Evolutionary conservation across 139 green algal genomes (phyloP), one percentile per base, ranked within the genome.

Genomic region (Monoraphidium neglectum): DNA sequence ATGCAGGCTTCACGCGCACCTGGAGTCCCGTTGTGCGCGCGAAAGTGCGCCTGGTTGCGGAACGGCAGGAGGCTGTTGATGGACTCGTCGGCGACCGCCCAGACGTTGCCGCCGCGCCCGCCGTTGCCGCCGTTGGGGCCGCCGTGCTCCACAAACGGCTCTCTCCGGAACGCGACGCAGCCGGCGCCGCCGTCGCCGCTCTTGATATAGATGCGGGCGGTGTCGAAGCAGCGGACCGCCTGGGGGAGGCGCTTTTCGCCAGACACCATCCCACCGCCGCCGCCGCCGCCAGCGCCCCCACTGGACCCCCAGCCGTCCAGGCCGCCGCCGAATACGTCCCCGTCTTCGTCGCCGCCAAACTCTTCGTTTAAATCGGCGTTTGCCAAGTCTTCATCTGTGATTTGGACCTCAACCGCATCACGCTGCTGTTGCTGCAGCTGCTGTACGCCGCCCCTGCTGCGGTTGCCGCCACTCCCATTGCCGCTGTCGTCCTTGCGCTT

Each of bases 141-240:
- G n/a, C 93, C 92, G 72, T 94, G 86, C 2, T 97, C 88, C 2
- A 99, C 95, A 65, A 91, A 98, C 84, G 98, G 98, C 85, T 99
- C 96, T 8, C 97, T 79, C 3, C 94, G 84, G 83, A 99, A 99
- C 0, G 97, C 93, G 0, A 99, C 94, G 66, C 94, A 95, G 47
- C 97, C 97, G 32, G 94, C 87, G 47, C 97, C 97, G 4, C 97
- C 97, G 74, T 98, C 87, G 3, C 97, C 97, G 3, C 84, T 87
- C 71, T 96, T 95, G 23, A 98, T 84, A 66, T 88, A 94, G 28
- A 99, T 97, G 64, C 84, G 84, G 0, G 95, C 95, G 0, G 93
- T 98, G 82, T 99, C 95, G 76, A 98, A 99, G 84, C 87, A 98
- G 35, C 94, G 89, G 72, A 98, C 88, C 79, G 96, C 89, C 1